phyloP scores from a whole-genome alignment of 208 protist species.

The Trypanosoma platydactyli region DNA sequence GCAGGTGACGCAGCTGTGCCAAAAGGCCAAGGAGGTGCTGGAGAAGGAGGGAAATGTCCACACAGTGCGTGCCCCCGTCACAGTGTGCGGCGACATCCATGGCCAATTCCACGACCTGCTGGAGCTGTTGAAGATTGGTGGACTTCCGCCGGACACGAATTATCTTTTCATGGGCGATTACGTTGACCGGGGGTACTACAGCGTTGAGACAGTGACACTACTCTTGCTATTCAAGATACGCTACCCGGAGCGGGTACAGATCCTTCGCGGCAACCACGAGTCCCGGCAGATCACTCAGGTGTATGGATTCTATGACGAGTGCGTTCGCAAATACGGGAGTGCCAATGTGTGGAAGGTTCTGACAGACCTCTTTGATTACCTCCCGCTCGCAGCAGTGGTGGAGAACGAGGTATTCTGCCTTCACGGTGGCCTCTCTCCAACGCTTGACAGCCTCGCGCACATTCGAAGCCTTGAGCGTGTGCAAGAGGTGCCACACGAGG shows the following conservation, averaged over 20 bases:
- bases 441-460: conserved; percentile 92
- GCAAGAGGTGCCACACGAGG: conserved; percentile 99
- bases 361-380: conserved; percentile 98
- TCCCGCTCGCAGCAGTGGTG: conserved; percentile 97
- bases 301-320: conserved; percentile 99
- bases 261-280: conserved; percentile 99
- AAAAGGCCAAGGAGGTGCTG: conserved; percentile 92
- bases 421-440: conserved; percentile 95
- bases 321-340: conserved; percentile 97
- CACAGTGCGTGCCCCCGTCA: conserved; percentile 87
- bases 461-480: conserved; percentile 95
- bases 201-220: conserved; percentile 93
- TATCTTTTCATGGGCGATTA: conserved; percentile 98
- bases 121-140: conserved; percentile 98
- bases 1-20: conserved; percentile 85
- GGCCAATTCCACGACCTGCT: conserved; percentile 98
- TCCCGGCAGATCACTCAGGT: conserved; percentile 98
- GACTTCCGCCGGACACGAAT: conserved; percentile 96
- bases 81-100: conserved; percentile 96
- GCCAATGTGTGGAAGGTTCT: conserved; percentile 97
- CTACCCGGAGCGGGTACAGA: conserved; percentile 95
- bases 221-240: conserved; percentile 95
- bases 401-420: conserved; percentile 98
- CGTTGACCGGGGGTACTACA: conserved; percentile 96
- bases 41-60: conserved; percentile 94